Conservation (phyloP, 2,329 filamentous ascomycete species). For the Alternaria atra region DNA sequence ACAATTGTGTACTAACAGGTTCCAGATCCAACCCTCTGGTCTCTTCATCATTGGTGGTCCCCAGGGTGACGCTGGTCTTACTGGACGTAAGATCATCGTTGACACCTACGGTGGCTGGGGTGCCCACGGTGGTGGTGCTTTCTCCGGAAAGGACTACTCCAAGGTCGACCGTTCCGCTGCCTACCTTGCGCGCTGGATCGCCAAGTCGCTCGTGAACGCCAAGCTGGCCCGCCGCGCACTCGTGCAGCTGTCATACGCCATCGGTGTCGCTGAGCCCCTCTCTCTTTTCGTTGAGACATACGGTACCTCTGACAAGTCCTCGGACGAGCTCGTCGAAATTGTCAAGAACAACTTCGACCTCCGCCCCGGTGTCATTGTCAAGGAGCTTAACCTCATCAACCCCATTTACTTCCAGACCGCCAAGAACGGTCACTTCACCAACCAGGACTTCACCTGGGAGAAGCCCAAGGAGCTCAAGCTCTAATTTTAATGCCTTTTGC, state of each 20-base stretch:
- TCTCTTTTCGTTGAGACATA: conserved; percentile 98
- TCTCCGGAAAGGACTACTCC: conserved; percentile 99
- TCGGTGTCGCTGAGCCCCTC: conserved; percentile 96
- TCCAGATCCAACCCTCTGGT: conserved; percentile 90
- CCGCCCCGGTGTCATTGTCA: conserved; percentile 97
- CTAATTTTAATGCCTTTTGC: conserved; percentile 62
- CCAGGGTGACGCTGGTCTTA: conserved; percentile 98
- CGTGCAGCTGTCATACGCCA: conserved; percentile 99
- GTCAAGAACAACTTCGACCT: conserved; percentile 97
- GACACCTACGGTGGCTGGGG: conserved; percentile 99
- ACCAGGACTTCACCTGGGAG: conserved; percentile 98
- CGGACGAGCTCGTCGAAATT: conserved; percentile 93
- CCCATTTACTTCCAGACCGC: conserved; percentile 98
- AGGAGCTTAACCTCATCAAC: conserved; percentile 92
- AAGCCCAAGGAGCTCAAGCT: conserved; percentile 94
- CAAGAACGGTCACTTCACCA: conserved; percentile 99
- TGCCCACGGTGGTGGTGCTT: conserved; percentile 99
- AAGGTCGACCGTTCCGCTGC: conserved; percentile 99
- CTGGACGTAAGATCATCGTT: conserved; percentile 99
- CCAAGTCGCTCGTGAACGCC: conserved; percentile 93
- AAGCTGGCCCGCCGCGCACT: conserved; percentile 90
- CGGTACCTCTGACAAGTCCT: conserved; percentile 88
- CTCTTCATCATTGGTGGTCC: conserved; percentile 99
- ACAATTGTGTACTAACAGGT: conserved; percentile 22
- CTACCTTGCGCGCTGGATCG: conserved; percentile 97